phyloP scores from a whole-genome alignment of 805 yeast species.

The Lachancea meyersii region DNA sequence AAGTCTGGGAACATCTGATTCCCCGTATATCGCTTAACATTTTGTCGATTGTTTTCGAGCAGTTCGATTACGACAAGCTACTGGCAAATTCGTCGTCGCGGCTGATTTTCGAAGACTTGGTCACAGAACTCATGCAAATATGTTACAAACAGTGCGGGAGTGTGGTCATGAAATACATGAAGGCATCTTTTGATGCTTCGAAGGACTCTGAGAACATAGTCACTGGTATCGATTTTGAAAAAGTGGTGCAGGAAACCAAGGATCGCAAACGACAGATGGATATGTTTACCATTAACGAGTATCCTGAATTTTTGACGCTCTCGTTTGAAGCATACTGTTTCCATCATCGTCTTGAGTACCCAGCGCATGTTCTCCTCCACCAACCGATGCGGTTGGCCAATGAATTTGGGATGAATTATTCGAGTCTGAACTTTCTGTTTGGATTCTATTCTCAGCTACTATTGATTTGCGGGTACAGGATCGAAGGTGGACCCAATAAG shows the following conservation, averaged over 20 bases:
- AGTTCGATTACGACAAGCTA: conserved; percentile 25
- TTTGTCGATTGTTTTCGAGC: conserved; percentile 30
- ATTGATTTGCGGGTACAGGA: conserved; percentile 26
- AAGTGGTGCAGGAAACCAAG: conserved; percentile 19
- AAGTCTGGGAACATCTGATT: conserved; percentile 27
- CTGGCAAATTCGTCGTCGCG: conserved; percentile 21
- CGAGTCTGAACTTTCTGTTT: conserved; percentile 27
- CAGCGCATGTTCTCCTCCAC: conserved; percentile 27
- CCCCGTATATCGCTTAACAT: conserved; percentile 30
- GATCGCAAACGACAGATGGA: conserved; percentile 21
- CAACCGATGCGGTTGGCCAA: conserved; percentile 27
- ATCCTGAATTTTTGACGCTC: conserved; percentile 30
- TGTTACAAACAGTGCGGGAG: conserved; percentile 22
- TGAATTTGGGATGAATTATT: conserved; percentile 16
- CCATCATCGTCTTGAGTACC: conserved; percentile 30
- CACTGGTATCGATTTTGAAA: conserved; percentile 15
- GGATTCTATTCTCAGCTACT: conserved; percentile 28
- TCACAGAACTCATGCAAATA: conserved; percentile 25
- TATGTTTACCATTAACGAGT: conserved; percentile 24
- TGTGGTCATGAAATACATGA: not conserved
- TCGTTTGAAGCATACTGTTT: conserved; percentile 34
- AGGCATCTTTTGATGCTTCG: not conserved
- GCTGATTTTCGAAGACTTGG: conserved; percentile 24
- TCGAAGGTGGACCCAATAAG: conserved; percentile 20
- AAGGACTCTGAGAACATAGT: not conserved